Conservation (phyloP, 805 yeast genomes). For the Metschnikowia gelsemii region DNA sequence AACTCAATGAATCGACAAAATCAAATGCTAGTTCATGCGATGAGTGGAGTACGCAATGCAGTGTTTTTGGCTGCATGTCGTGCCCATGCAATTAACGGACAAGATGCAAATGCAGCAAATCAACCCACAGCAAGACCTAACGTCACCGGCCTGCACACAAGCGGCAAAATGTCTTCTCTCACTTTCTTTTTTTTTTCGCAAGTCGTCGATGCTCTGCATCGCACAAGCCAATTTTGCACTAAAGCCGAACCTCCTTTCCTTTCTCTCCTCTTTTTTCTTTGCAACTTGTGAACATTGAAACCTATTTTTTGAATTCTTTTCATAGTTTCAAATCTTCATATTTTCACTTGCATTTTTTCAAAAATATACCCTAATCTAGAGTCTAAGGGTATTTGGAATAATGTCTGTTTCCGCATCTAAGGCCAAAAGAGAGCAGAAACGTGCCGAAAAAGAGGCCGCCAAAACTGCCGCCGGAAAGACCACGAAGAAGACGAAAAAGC, state of each 20-base stretch:
- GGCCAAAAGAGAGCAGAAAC: conserved; percentile 98
- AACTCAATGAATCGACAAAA: too few relatives aligned
- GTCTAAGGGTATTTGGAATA: background rate
- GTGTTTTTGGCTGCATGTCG: too few relatives aligned
- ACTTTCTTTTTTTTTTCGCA: conserved; percentile 1
- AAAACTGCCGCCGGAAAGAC: conserved; percentile 66
- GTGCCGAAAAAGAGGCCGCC: conserved; percentile 57
- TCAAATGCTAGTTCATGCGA: too few relatives aligned
- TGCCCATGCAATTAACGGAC: too few relatives aligned
- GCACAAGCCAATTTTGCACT: too few relatives aligned
- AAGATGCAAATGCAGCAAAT: too few relatives aligned
- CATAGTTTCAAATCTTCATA: too few relatives aligned
- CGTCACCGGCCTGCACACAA: too few relatives aligned
- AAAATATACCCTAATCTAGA: background rate
- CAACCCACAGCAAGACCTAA: too few relatives aligned
- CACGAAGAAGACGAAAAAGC: conserved; percentile 62
- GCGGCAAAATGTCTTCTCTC: too few relatives aligned
- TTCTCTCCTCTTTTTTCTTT: background rate
- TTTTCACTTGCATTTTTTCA: too few relatives aligned
- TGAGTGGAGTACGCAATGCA: too few relatives aligned
- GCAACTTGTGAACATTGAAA: background rate
- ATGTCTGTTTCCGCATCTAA: conserved; percentile 82
- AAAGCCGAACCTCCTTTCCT: background rate
- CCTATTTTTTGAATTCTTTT: background rate
- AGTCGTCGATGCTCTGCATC: conserved; percentile 10